Evolutionary conservation across 148 eudicot genomes (phyloP).

Genomic region (Diospyros lotus): DNA sequence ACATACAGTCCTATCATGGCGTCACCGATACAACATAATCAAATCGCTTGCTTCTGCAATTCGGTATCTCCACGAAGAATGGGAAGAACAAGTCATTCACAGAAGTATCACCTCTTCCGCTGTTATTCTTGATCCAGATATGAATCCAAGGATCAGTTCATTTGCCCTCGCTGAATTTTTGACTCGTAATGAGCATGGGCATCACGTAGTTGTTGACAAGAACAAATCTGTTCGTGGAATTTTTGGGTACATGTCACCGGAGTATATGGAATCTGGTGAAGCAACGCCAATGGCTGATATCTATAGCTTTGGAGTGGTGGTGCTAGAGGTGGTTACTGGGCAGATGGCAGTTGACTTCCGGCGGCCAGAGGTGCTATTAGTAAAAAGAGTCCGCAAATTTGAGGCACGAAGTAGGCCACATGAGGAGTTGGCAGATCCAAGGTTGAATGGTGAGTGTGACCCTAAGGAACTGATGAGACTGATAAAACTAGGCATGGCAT

Average conservation of each 20-base stretch:
- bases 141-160: conserved; percentile 79
- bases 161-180: conserved; percentile 89
- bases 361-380: conserved; percentile 59
- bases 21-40: conserved; percentile 61
- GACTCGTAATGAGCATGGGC: conserved; percentile 70
- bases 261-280: conserved; percentile 79
- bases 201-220: conserved; percentile 44
- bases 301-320: conserved; percentile 89
- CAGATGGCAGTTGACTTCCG: conserved; percentile 83
- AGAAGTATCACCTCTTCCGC: conserved; percentile 82
- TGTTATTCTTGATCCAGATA: conserved; percentile 57
- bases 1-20: conserved; percentile 44
- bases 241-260: conserved; percentile 93
- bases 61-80: conserved; percentile 85
- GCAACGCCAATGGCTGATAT: conserved; percentile 81
- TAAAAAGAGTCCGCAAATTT: conserved; percentile 49
- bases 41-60: conserved; percentile 82
- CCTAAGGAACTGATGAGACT: conserved; percentile 49
- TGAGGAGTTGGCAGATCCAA: conserved; percentile 57
- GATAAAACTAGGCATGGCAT: conserved; percentile 69
- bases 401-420: conserved; percentile 42
- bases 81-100: conserved; percentile 99
- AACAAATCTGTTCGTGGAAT: conserved; percentile 65
- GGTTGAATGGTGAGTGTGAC: conserved; percentile 51
- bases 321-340: conserved; percentile 81